phyloP scores from a whole-genome alignment of 768 basidiomycete genomes.

The Leccinum barrowsii region DNA sequence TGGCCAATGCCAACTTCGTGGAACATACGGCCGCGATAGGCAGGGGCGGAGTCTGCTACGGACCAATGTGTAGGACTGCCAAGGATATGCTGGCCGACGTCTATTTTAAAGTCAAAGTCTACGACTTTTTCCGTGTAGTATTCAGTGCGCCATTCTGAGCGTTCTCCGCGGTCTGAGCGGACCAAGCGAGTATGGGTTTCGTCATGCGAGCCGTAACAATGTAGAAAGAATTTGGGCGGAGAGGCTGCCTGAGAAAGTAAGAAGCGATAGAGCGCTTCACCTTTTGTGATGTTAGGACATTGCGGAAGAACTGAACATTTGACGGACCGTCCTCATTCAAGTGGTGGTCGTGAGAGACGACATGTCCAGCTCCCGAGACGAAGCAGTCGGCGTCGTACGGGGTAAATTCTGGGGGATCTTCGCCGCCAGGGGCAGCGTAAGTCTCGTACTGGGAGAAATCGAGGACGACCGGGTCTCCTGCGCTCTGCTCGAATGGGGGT shows the following conservation, averaged over 20 bases:
- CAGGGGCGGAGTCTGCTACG: constrained; percentile 58
- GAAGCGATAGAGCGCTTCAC: constrained; percentile 73
- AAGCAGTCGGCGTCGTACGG: constrained; percentile 64
- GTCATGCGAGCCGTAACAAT: constrained; percentile 51
- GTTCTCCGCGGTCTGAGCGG: constrained; percentile 33
- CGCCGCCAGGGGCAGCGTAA: constrained; percentile 31
- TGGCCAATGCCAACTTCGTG: constrained; percentile 46
- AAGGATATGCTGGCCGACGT: constrained; percentile 43
- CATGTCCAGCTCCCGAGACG: constrained; percentile 41
- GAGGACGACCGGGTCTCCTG: constrained; percentile 19
- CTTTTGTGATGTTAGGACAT: constrained; percentile 31
- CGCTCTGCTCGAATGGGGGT: constrained; percentile 29
- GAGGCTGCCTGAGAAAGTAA: constrained; percentile 52
- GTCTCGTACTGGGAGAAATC: constrained; percentile 23
- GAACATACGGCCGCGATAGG: constrained; percentile 62
- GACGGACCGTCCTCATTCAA: constrained; percentile 59
- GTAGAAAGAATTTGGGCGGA: constrained; percentile 45
- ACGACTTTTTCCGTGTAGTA: constrained; percentile 54
- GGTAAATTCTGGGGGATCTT: constrained; percentile 60
- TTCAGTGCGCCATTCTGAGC: constrained; percentile 38
- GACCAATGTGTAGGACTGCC: constrained; percentile 52
- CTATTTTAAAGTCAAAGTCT: constrained; percentile 70
- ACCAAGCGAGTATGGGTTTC: constrained; percentile 53
- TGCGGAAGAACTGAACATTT: neutral
- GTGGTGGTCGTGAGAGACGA: constrained; percentile 69